Evolutionary conservation across 2,329 filamentous ascomycete species (phyloP).

Genomic region (Helotiales sp.): DNA sequence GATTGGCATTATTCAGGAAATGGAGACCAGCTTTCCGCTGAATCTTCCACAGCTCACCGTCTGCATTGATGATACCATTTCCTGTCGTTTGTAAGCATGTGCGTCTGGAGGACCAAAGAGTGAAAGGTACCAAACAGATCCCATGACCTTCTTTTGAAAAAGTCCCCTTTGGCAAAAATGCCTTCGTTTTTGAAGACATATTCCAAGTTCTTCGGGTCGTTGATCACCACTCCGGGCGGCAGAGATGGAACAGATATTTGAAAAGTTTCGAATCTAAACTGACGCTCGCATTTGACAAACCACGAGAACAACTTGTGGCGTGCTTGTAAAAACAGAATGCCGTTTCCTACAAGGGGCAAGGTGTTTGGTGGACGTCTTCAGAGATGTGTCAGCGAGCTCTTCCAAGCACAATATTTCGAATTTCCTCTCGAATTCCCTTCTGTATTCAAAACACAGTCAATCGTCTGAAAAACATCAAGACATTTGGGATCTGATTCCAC

Average conservation of each 20-base stretch:
- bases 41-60: conserved; percentile 65
- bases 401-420: not conserved
- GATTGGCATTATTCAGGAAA: conserved; percentile 63
- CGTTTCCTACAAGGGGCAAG: conserved; percentile 62
- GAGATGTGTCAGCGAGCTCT: conserved; percentile 18
- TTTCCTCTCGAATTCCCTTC: not conserved
- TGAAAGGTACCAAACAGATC: conserved; percentile 60
- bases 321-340: conserved; percentile 63
- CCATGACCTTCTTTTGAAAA: conserved; percentile 64
- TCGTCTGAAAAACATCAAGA: not conserved
- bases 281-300: conserved; percentile 63
- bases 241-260: conserved; percentile 66
- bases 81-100: conserved; percentile 44
- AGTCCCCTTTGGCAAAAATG: conserved; percentile 64
- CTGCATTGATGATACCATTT: conserved; percentile 69
- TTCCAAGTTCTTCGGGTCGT: conserved; percentile 64
- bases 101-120: not conserved
- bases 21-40: conserved; percentile 65
- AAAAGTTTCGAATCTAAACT: conserved; percentile 64
- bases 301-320: conserved; percentile 65
- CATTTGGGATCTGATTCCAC: not conserved
- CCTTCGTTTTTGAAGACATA: conserved; percentile 66
- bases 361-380: conserved; percentile 42
- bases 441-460: not conserved
- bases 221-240: conserved; percentile 66